Percentiles rank a stretch among this genome's conserved stretches.
These are phyloP conservation scores for Imleria badia DNA, from an alignment of 768 basidiomycete genomes.

Conservation along the genomic window DNA sequence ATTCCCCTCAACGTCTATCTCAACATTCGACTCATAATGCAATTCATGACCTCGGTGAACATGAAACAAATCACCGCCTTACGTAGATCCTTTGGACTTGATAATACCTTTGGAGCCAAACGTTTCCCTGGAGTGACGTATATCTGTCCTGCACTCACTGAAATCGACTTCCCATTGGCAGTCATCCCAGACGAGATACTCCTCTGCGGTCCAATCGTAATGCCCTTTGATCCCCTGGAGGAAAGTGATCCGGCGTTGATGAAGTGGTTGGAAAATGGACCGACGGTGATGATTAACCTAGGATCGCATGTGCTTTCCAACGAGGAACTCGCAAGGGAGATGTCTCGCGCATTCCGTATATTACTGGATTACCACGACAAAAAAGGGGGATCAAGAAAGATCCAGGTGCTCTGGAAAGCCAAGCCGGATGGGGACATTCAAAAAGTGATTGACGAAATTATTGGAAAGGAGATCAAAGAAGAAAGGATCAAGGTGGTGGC, in stretches of 20 bases:
- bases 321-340: neutral
- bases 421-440: neutral
- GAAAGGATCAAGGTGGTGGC: slow-evolving; percentile 9
- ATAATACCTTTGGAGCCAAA: neutral
- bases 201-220: slow-evolving; percentile 8
- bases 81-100: slow-evolving; percentile 4
- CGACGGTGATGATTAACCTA: slow-evolving; percentile 12
- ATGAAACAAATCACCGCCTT: neutral
- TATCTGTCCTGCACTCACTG: slow-evolving; percentile 2
- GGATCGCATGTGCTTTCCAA: slow-evolving; percentile 2
- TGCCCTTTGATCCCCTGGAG: slow-evolving; percentile 6
- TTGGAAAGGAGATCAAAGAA: slow-evolving; percentile 1
- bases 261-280: slow-evolving; percentile 12
- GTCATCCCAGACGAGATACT: slow-evolving; percentile 6
- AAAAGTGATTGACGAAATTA: neutral
- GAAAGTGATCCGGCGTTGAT: slow-evolving; percentile 1
- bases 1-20: slow-evolving; percentile 11
- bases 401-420: slow-evolving; percentile 12
- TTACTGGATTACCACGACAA: slow-evolving; percentile 1
- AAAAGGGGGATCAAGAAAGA: neutral
- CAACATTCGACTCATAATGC: neutral
- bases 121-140: neutral
- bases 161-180: neutral
- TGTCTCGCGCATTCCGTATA: slow-evolving; percentile 5
- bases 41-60: neutral